Base-by-base conservation (phyloP, 2,329 filamentous ascomycete species). In the Colletotrichum echinochloae region DNA sequence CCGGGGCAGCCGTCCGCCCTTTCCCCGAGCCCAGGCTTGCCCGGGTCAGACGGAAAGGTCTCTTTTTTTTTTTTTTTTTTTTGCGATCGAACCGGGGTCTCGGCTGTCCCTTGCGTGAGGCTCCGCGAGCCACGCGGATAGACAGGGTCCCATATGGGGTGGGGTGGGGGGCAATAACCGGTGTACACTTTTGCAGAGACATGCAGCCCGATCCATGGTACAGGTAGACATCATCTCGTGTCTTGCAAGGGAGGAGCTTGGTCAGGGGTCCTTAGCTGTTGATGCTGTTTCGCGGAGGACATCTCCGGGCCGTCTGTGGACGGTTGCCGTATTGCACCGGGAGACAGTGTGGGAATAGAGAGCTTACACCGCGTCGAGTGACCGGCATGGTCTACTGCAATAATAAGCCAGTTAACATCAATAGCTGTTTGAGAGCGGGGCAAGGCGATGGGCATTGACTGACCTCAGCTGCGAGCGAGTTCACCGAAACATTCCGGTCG, bases 221-320 rank as follows among this genome's bases (percentile, higher is more conserved):
- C 14, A 56, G n/a, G n/a, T 56, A 26, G 23, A 56, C 33, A n/a
- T 1, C n/a, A 16, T 1, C 6, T 56, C n/a, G n/a, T 56, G 33
- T 28, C n/a, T 26, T 39, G 28, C n/a, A 37, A 61, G 46, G 59
- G 59, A 51, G 46, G 28, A 61, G 59, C 46, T 51, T 51, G n/a
- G 39, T 39, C 16, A 8, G 11, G 59, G n/a, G 18, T 37, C 44
- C 16, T n/a, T 18, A 12, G n/a, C 16, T n/a, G 33, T 39, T n/a
- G 11, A 28, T 39, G 20, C n/a, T 39, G 14, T 18, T 14, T 28
- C 7, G 12, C 5, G 41, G 26, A 3, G n/a, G 2, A 1, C 18
- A 23, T 5, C 1, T 16, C 30, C 26, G 30, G 30, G 46, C 18
- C 20, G 30, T 16, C 18, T 18, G 5, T 18, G 33, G 23, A 7